Evolutionary conservation across 768 basidiomycete genomes (phyloP), one percentile per base, ranked within the genome.

Genomic region (Phylloporus rhodoxanthus): DNA sequence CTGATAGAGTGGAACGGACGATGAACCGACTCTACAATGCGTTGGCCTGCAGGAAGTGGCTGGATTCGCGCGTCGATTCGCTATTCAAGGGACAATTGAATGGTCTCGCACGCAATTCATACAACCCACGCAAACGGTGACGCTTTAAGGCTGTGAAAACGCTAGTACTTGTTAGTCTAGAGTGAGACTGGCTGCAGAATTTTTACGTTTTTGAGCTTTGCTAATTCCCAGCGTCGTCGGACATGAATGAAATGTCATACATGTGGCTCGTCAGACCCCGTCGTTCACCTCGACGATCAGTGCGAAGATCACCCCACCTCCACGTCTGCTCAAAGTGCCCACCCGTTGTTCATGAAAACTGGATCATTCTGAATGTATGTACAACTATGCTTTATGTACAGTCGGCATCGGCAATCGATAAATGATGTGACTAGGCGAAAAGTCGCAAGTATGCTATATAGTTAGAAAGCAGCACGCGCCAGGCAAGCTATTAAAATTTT

Each of bases 391-490:
- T 30, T 46, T 52, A 55, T 66, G 50, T 63, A 66, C 61, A 59
- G 53, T 47, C 43, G n/a, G 38, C 40, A 43, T 46, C 29, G 38
- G 37, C 26, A 40, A 45, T 9, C 42, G 34, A 43, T 46, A 32
- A 41, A 50, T 28, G 33, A 52, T 36, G 28, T 29, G 41, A 38
- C 28, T 41, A 40, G 21, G 53, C 30, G 50, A 56, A 55, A 61
- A 58, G 43, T 51, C 5, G 36, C 49, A 39, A 48, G 53, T 63
- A 65, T 14, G 48, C 44, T 64, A 50, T 40, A 59, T 61, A 66
- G 53, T 59, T 59, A 66, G n/a, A n/a, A n/a, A 33, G 33, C 17
- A 39, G 38, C 34, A 26, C 28, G 63, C 63, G 50, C 62, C 41
- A 37, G 64, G 59, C 61, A 26, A 48, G 23, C 29, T 47, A 37